A percentile compares a stretch with the other conserved stretches of the same genome.
These are phyloP conservation scores for Penstemon davidsonii DNA, from an alignment of 257 asterid genomes.

Conservation along the genomic window DNA sequence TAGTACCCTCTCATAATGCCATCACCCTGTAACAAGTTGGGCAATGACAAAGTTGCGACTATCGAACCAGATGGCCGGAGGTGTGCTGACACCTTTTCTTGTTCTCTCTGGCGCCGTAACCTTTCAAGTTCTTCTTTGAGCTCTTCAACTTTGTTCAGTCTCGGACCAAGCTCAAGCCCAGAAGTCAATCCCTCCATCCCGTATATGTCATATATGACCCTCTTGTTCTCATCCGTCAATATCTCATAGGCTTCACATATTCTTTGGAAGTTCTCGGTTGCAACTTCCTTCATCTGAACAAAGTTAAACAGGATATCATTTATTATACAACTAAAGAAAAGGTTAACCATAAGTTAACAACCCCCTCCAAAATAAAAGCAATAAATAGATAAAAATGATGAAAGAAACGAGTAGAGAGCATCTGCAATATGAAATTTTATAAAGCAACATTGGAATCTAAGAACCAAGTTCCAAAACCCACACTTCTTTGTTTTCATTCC, in stretches of 20 bases:
- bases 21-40: slow-evolving; percentile 72
- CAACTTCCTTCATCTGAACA: slow-evolving; percentile 90
- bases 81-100: slow-evolving; percentile 58
- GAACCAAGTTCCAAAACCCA: slow-evolving; percentile 4
- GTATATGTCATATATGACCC: slow-evolving; percentile 85
- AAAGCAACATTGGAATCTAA: background rate
- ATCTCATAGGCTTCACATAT: slow-evolving; percentile 97
- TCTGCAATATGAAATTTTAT: slow-evolving; percentile 11
- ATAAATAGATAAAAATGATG: background rate
- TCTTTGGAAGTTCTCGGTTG: slow-evolving; percentile 96
- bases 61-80: slow-evolving; percentile 77
- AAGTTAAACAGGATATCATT: slow-evolving; percentile 1
- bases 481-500: too few species aligned
- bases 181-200: slow-evolving; percentile 96
- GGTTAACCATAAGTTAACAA: slow-evolving; percentile 12
- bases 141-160: slow-evolving; percentile 74
- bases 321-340: slow-evolving; percentile 20
- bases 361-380: slow-evolving; percentile 17
- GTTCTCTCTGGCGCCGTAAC: slow-evolving; percentile 66
- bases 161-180: slow-evolving; percentile 92
- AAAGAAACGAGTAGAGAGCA: background rate
- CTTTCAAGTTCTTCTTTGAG: slow-evolving; percentile 94
- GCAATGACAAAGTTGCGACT: slow-evolving; percentile 77
- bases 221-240: slow-evolving; percentile 70
- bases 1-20: slow-evolving; percentile 91